A percentile compares a stretch with the other conserved stretches of the same genome.
phyloP scores from a whole-genome alignment of 2,329 filamentous ascomycete genomes.

The Diaporthe amygdali region DNA sequence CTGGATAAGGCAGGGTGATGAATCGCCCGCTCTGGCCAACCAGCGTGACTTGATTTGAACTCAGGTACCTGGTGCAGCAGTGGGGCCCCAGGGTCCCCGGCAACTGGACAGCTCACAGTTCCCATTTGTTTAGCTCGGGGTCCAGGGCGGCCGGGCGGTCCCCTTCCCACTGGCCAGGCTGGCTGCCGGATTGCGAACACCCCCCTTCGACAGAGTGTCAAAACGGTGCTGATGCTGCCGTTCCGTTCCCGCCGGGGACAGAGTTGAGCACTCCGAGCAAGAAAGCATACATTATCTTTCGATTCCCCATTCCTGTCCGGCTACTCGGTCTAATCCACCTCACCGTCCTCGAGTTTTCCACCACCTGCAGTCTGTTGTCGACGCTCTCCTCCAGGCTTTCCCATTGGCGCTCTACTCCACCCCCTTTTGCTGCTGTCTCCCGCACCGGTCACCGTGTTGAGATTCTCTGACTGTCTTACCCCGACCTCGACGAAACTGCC shows the following conservation, averaged over 20 bases:
- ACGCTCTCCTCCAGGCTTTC: neutral
- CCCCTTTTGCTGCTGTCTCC: slow-evolving; percentile 10
- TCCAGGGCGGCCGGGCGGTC: neutral
- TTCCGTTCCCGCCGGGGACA: slow-evolving; percentile 15
- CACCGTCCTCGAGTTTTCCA: neutral
- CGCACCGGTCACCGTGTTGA: neutral
- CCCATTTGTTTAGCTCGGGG: slow-evolving; percentile 10
- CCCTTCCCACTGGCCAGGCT: neutral
- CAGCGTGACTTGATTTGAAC: slow-evolving; percentile 20
- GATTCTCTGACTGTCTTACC: neutral
- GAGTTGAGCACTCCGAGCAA: neutral
- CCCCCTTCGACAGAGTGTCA: neutral
- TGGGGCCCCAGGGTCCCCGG: slow-evolving; percentile 4
- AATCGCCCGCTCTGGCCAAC: slow-evolving; percentile 14
- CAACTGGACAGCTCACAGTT: slow-evolving; percentile 1
- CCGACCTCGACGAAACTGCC: neutral
- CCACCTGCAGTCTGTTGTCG: neutral
- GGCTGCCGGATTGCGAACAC: neutral
- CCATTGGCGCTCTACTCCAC: neutral
- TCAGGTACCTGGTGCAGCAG: slow-evolving; percentile 1
- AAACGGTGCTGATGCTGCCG: slow-evolving; percentile 1
- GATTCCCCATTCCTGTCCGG: slow-evolving; percentile 12
- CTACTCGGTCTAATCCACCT: neutral
- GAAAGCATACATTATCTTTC: slow-evolving; percentile 18
- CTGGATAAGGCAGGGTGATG: slow-evolving; percentile 15